Evolutionary conservation across 352 stramenopile genomes (phyloP).

Genomic region (Phytopythium cucurbitacearum): DNA sequence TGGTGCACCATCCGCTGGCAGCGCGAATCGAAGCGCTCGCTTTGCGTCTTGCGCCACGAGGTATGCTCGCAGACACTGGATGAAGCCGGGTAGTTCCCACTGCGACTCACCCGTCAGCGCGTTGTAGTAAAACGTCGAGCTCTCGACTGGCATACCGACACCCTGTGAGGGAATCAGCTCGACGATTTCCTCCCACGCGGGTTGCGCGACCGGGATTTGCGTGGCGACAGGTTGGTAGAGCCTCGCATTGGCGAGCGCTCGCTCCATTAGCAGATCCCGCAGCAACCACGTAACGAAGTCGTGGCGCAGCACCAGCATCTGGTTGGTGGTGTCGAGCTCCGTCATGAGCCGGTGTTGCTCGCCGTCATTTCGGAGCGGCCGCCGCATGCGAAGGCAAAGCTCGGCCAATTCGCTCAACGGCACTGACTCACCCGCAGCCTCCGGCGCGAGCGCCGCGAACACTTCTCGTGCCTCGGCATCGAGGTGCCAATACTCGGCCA

Average conservation of each 20-base stretch:
- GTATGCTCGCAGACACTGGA: conserved; percentile 27
- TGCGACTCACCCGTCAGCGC: conserved; percentile 40
- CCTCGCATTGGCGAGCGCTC: conserved; percentile 9
- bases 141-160: conserved; percentile 2
- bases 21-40: conserved; percentile 3
- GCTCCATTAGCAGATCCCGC: conserved; percentile 24
- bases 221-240: conserved; percentile 3
- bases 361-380: conserved; percentile 33
- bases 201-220: conserved; percentile 17
- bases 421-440: conserved; percentile 24
- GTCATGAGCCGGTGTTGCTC: conserved; percentile 43
- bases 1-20: conserved; percentile 11
- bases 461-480: conserved; percentile 35
- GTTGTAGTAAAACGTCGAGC: conserved; percentile 46
- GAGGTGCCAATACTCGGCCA: conserved; percentile 41
- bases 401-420: conserved; percentile 40
- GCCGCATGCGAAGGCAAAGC: conserved; percentile 35
- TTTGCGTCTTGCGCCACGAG: conserved; percentile 17
- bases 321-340: conserved; percentile 54
- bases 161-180: conserved; percentile 7
- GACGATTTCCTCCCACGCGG: conserved; percentile 50
- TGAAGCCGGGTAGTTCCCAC: conserved; percentile 41
- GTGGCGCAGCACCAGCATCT: conserved; percentile 47
- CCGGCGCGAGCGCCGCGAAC: conserved; percentile 33
- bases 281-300: conserved; percentile 58